Conservation (phyloP, 192 early-diverging fungal genomes). For the Podila minutissima region DNA sequence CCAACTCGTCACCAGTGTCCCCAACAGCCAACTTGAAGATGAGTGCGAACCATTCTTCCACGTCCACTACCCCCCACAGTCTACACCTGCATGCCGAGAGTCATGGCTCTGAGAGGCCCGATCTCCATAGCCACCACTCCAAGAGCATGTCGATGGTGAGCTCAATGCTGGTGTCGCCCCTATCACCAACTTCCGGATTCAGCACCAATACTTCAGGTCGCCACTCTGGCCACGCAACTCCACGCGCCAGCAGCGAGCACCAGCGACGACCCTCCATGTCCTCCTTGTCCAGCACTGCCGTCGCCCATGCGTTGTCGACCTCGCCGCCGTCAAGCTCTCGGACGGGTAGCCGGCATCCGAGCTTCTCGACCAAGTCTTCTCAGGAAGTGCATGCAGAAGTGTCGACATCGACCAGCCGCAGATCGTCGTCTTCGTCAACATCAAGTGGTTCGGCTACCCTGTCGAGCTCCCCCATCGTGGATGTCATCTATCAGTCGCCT, state of each 20-base stretch:
- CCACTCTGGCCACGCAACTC: background rate
- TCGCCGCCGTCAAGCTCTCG: background rate
- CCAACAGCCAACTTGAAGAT: background rate
- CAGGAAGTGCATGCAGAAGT: background rate
- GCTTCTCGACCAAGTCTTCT: background rate
- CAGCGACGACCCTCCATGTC: background rate
- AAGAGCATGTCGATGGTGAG: background rate
- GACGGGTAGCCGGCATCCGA: background rate
- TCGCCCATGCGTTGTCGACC: background rate
- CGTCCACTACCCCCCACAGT: background rate
- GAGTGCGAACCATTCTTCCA: background rate
- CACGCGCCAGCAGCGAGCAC: background rate
- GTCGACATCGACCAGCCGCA: background rate
- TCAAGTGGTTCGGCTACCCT: background rate
- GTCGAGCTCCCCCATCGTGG: background rate
- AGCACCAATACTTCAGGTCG: background rate
- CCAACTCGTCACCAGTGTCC: constrained; percentile 13
- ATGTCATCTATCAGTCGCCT: background rate
- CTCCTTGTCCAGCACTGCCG: background rate
- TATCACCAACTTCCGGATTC: background rate
- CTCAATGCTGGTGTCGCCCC: background rate
- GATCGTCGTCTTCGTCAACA: background rate
- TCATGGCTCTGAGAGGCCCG: too few relatives aligned
- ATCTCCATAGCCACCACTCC: too few relatives aligned
- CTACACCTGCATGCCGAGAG: background rate